Base-by-base conservation (phyloP, 192 early-diverging fungal genomes). In the Entomortierella chlamydospora region DNA sequence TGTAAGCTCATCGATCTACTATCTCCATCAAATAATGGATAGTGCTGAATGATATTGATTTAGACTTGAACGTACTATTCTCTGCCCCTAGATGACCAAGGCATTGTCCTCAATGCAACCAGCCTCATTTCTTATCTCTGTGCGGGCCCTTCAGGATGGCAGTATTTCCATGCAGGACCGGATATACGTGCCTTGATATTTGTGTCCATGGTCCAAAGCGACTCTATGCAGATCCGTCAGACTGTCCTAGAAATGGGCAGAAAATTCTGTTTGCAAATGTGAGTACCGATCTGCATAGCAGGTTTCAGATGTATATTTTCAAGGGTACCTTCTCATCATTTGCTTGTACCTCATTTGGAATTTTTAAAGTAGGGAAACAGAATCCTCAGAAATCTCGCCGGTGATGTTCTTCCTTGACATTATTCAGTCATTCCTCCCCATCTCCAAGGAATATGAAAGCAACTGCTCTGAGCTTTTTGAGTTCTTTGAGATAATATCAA, bases 331-430 rank as follows among this genome's bases (percentile, higher is more conserved):
- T n/a, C n/a, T n/a, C n/a, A n/a, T n/a, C n/a, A n/a, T n/a, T n/a
- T n/a, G n/a, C n/a, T n/a, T n/a, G n/a, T n/a, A n/a, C n/a, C n/a
- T n/a, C n/a, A n/a, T n/a, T n/a, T n/a, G n/a, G n/a, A 26, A 58
- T 43, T 41, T 1, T 37, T 12, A 2, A 61, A 56, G 52, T 26
- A 69, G 41, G 18, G 59, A 54, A 26, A 15, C 20, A 6, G 25
- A 52, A 26, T 37, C 55, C 0, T n/a, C 51, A 1, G 49, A 60
- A 22, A 37, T 43, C 0, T 55, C 62, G 17, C 76, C 76, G n/a
- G 68, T 64, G n/a, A 64, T 70, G 31, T 79, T 79, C 55, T 79
- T 79, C 43, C 41, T 79, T 23, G 63, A 79, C 47, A 70, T 79
- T 22, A 37, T 79, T 37, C 76, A 70, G 42, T 79, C 76, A 13